Conservation (phyloP, 306 rosid species). For the Cyamopsis tetragonoloba region DNA sequence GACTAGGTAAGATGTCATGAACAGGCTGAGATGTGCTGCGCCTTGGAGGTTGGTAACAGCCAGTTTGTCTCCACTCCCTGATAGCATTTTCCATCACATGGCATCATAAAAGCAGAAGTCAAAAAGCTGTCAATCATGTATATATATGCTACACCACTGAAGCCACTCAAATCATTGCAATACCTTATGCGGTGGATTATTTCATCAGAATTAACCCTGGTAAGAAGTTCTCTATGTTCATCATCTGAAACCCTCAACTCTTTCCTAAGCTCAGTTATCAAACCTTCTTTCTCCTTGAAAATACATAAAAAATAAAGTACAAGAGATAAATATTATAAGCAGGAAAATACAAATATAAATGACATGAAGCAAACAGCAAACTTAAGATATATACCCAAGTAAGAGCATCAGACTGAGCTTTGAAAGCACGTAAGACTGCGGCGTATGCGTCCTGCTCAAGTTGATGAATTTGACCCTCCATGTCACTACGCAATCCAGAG, state of each 20-base stretch:
- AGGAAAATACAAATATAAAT: background rate
- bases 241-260: slow-evolving; percentile 98
- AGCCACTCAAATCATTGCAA: slow-evolving; percentile 18
- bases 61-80: slow-evolving; percentile 93
- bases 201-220: slow-evolving; percentile 84
- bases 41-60: slow-evolving; percentile 68
- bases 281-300: slow-evolving; percentile 86
- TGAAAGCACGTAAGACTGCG: slow-evolving; percentile 91
- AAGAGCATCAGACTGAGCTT: slow-evolving; percentile 95
- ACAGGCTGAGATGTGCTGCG: slow-evolving; percentile 59
- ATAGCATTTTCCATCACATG: slow-evolving; percentile 20
- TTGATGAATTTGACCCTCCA: slow-evolving; percentile 93
- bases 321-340: slow-evolving; percentile 8
- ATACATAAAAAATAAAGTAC: slow-evolving; percentile 20
- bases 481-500: slow-evolving; percentile 1
- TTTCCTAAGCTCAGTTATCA: slow-evolving; percentile 97
- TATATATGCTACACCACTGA: background rate
- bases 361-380: slow-evolving; percentile 19
- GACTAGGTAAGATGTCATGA: slow-evolving; percentile 68
- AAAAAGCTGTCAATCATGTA: background rate
- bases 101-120: slow-evolving; percentile 15
- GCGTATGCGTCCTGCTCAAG: slow-evolving; percentile 95
- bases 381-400: slow-evolving; percentile 63
- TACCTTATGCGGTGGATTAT: slow-evolving; percentile 76
- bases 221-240: slow-evolving; percentile 86